These are phyloP conservation scores for Cryptococcus sp. DNA, from an alignment of 1,284 basidiomycete species.

Conservation along the genomic window DNA sequence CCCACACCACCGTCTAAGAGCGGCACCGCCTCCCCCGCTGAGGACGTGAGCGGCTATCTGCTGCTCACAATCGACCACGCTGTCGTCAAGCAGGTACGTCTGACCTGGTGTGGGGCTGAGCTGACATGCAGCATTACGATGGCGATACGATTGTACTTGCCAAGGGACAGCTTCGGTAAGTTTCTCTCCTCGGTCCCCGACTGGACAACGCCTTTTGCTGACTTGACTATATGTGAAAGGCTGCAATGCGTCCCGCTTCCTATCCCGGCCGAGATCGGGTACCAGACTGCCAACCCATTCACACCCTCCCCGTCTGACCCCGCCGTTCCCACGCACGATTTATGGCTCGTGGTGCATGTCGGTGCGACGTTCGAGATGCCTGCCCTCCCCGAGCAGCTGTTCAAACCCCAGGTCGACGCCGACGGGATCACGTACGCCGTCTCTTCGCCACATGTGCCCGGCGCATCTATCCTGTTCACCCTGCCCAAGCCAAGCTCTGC, in stretches of 20 bases:
- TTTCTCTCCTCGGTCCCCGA: neutral
- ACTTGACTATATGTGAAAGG: constrained; percentile 13
- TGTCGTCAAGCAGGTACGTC: constrained; percentile 35
- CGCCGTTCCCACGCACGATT: constrained; percentile 45
- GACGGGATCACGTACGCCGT: constrained; percentile 35
- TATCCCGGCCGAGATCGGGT: constrained; percentile 42
- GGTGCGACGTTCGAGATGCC: constrained; percentile 45
- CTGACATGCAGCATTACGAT: constrained; percentile 31
- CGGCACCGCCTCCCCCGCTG: neutral
- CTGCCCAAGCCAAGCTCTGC: constrained; percentile 48
- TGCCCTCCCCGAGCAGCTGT: constrained; percentile 33
- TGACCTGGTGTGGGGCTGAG: neutral
- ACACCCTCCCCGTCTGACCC: constrained; percentile 38
- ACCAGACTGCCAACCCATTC: constrained; percentile 50
- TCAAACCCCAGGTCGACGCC: constrained; percentile 17
- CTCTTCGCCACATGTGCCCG: constrained; percentile 33
- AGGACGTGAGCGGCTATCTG: constrained; percentile 33
- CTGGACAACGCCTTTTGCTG: neutral
- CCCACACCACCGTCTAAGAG: neutral
- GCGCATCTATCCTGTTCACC: constrained; percentile 50
- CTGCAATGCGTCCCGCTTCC: constrained; percentile 49
- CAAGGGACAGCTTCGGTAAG: constrained; percentile 42
- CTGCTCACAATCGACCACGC: constrained; percentile 40
- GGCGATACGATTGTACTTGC: constrained; percentile 38
- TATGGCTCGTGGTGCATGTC: constrained; percentile 48